Conservation (phyloP, 352 stramenopile genomes). For the Phytophthora pini region DNA sequence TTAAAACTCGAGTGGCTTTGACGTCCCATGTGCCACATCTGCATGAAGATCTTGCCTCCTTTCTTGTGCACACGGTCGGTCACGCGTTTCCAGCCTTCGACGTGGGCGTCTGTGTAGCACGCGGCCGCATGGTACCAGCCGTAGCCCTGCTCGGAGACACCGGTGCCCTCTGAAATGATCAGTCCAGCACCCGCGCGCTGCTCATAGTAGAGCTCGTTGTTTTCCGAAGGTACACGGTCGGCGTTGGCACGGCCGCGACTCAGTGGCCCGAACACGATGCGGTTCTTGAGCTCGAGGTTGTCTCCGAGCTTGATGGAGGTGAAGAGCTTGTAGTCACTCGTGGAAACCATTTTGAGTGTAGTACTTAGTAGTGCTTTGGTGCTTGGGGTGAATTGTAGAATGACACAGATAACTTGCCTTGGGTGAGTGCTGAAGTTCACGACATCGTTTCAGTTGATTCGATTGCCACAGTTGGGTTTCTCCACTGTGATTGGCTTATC, state of each 20-base stretch:
- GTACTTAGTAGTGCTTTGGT: no score
- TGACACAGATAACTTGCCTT: no score
- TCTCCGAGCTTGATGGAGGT: constrained; percentile 43
- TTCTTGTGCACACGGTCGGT: constrained; percentile 80
- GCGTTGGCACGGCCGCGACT: constrained; percentile 46
- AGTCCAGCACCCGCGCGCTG: constrained; percentile 64
- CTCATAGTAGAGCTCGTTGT: constrained; percentile 67
- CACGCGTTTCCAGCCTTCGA: constrained; percentile 61
- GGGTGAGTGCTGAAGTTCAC: no score
- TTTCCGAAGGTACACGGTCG: constrained; percentile 44
- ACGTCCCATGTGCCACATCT: constrained; percentile 87
- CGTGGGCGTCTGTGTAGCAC: constrained; percentile 52
- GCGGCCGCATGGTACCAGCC: constrained; percentile 42
- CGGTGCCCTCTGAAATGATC: constrained; percentile 68
- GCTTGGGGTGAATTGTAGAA: no score
- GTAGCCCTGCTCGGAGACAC: constrained; percentile 49
- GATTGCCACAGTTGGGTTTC: no score
- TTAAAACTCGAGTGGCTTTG: constrained; percentile 63
- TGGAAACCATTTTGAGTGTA: constrained; percentile 15
- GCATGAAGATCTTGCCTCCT: constrained; percentile 74
- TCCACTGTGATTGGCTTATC: no score
- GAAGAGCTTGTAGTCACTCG: constrained; percentile 44
- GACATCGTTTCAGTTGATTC: no score
- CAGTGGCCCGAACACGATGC: constrained; percentile 56
- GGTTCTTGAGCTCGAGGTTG: constrained; percentile 56